Base-by-base conservation (phyloP, 345 rosid genomes). In the Citrus unshiu region DNA sequence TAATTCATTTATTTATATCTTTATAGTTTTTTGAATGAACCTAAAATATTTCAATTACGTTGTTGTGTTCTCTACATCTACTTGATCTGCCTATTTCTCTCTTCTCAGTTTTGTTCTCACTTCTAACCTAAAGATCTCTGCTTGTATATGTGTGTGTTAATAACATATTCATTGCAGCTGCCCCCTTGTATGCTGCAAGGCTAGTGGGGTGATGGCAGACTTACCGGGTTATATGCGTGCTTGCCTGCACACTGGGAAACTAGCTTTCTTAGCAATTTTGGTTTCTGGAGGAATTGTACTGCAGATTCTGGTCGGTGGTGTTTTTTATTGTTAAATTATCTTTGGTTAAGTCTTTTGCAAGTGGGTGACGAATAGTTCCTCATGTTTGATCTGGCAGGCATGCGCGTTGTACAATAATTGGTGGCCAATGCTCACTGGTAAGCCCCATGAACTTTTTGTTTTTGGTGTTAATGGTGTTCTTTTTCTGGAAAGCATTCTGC, bases 361-460 rank as follows among this genome's bases (percentile, higher is more conserved):
- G 14, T 34, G 40, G 49, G 29, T 72, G 21, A 24, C 14, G 29
- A 57, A 66, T 74, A 8, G 51, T 39, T 75, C 73, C 39, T 74
- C 74, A 43, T 76, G 59, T 79, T 81, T 61, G 69, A 35, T 84
- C 62, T 84, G 67, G 81, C 87, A 93, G 99, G 97, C 99, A 57
- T 95, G 99, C 84, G 99, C 98, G 68, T 68, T 96, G 84, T 96
- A 90, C 72, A 40, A 90, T 84, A 96, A 93, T 58, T 96, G 99
- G 99, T 93, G 99, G 99, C 97, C 98, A 54, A 92, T 96, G 99
- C 87, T 95, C 60, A 84, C 92, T 75, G 87, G 98, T 92, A 84
- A 85, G 90, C 75, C 51, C 24, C 73, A n/a, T 54, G 35, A 60
- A 35, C 65, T 27, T 77, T 59, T 70, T n/a, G 40, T 59, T 40